Conservation (phyloP, 108 stramenopile species). For the Hondaea fermentalgiana region DNA sequence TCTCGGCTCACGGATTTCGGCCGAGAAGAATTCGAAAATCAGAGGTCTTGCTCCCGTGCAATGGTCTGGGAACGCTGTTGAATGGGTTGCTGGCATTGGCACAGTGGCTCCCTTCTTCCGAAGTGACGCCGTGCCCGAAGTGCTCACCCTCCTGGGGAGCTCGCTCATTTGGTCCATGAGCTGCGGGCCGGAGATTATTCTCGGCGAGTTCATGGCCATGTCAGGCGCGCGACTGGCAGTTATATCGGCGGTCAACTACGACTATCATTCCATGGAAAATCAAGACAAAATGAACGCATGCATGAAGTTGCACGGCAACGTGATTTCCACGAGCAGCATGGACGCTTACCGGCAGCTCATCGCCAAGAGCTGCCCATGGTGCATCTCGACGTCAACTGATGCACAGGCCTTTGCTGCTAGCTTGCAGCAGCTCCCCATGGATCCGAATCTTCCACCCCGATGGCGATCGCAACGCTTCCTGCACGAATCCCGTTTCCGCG, state of each 20-base stretch:
- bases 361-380: background rate
- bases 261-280: background rate
- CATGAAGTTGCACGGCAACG: background rate
- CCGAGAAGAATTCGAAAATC: background rate
- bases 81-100: background rate
- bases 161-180: background rate
- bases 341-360: background rate
- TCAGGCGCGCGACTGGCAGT: background rate
- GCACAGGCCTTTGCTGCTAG: background rate
- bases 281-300: background rate
- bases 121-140: background rate
- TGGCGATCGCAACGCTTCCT: background rate
- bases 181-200: background rate
- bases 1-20: background rate
- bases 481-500: background rate
- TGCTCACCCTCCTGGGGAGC: background rate
- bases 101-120: background rate
- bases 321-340: background rate
- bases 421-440: background rate
- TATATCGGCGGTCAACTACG: background rate
- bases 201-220: background rate
- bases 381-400: background rate
- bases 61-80: background rate
- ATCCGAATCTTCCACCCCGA: background rate
- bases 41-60: background rate